A percentile compares a stretch with the other conserved stretches of the same genome.
Evolutionary conservation across 2,329 filamentous ascomycete genomes (phyloP).

Genomic region (Drechslerella dactyloides): DNA sequence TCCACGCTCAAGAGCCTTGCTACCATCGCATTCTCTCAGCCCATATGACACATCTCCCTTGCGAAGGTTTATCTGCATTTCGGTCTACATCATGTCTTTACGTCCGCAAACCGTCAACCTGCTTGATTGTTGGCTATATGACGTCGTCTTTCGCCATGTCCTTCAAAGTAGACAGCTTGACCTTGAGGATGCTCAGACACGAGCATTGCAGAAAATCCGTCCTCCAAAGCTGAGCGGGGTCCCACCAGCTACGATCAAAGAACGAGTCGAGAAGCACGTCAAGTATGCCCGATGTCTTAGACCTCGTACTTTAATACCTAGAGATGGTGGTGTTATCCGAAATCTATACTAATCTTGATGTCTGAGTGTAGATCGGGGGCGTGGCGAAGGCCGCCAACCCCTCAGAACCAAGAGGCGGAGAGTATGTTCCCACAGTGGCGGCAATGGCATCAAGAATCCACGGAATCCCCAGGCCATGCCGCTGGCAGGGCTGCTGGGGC

Average conservation of each 20-base stretch:
- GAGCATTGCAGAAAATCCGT: neutral
- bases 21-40: no score
- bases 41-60: no score
- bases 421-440: neutral
- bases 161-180: neutral
- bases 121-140: conserved; percentile 2
- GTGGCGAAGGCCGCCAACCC: neutral
- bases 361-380: neutral
- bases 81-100: neutral
- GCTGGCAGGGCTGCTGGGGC: no score
- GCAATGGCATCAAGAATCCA: neutral
- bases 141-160: neutral
- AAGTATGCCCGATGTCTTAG: no score
- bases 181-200: neutral
- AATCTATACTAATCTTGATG: neutral
- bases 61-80: neutral
- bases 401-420: neutral
- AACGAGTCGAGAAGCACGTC: neutral
- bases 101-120: neutral
- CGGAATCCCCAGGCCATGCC: neutral
- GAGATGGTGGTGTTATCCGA: neutral
- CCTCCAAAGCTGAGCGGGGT: neutral
- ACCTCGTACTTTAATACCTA: no score
- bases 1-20: no score
- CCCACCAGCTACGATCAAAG: neutral